phyloP scores from a whole-genome alignment of 2,329 filamentous ascomycete species.

The Alternaria sp. region DNA sequence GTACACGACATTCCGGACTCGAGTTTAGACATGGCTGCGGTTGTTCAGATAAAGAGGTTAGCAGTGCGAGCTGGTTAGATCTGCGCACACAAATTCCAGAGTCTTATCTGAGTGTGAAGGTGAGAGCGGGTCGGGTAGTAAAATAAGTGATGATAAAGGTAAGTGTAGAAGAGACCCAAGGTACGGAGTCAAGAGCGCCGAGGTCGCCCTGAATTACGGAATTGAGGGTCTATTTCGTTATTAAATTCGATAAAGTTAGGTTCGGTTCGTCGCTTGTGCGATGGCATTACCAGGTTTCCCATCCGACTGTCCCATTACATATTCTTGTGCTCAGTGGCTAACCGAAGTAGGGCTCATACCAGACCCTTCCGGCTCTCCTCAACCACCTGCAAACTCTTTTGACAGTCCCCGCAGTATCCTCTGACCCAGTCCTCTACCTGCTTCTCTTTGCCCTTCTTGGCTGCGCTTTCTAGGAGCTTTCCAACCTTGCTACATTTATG shows the following conservation, averaged over 20 bases:
- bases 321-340: background rate
- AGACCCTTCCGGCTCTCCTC: slow-evolving; percentile 10
- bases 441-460: slow-evolving; percentile 48
- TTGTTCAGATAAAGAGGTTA: background rate
- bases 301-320: background rate
- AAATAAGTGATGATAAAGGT: background rate
- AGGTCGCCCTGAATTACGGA: background rate
- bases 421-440: slow-evolving; percentile 63
- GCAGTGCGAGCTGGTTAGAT: background rate
- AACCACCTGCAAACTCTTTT: slow-evolving; percentile 32
- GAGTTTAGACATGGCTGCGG: background rate
- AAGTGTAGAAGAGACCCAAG: background rate
- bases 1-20: background rate
- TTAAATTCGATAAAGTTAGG: background rate
- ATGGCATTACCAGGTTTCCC: background rate
- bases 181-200: background rate
- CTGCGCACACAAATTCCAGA: background rate
- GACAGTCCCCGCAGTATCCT: slow-evolving; percentile 69
- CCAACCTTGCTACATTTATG: slow-evolving; percentile 72
- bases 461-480: slow-evolving; percentile 49
- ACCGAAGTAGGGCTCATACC: slow-evolving; percentile 6
- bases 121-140: background rate
- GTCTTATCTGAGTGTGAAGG: background rate
- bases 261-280: background rate
- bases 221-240: background rate